Percentiles rank a stretch among this genome's conserved stretches.
These are phyloP conservation scores for Daldinia decipiens DNA, from an alignment of 495 filamentous ascomycete genomes.

Conservation along the genomic window DNA sequence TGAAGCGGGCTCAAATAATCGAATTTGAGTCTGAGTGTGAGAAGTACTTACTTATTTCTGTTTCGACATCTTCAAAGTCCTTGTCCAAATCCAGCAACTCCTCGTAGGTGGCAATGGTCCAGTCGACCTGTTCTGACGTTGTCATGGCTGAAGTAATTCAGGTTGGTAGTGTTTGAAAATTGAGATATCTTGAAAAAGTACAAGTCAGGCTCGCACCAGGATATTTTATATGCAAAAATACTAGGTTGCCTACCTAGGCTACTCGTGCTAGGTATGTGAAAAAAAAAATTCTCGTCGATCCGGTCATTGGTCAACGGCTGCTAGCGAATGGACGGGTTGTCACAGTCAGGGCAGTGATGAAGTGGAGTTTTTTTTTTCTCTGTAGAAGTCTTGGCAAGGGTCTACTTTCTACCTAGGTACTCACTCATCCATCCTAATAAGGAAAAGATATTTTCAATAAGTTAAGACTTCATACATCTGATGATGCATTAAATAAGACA, in stretches of 20 bases:
- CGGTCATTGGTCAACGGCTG: conserved; percentile 29
- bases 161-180: neutral
- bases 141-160: conserved; percentile 49
- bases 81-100: conserved; percentile 72
- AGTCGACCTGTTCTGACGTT: conserved; percentile 51
- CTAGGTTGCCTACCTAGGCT: neutral
- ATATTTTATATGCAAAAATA: conserved; percentile 7
- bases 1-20: neutral
- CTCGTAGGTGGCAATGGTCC: conserved; percentile 59
- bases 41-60: conserved; percentile 69
- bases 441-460: neutral
- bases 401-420: neutral
- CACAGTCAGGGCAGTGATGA: conserved; percentile 3
- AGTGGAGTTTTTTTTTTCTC: neutral
- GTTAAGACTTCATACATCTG: neutral
- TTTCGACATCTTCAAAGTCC: conserved; percentile 75
- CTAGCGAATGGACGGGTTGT: conserved; percentile 8
- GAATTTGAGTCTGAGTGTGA: neutral
- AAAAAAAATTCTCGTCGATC: conserved; percentile 40
- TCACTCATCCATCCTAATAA: neutral
- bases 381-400: conserved; percentile 19
- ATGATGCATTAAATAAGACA: too few relatives aligned
- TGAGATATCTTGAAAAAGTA: conserved; percentile 7
- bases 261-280: conserved; percentile 11
- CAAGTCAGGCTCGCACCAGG: neutral